Base-by-base conservation (phyloP, 106 monocot genomes). In the Platanthera guangdongensis region DNA sequence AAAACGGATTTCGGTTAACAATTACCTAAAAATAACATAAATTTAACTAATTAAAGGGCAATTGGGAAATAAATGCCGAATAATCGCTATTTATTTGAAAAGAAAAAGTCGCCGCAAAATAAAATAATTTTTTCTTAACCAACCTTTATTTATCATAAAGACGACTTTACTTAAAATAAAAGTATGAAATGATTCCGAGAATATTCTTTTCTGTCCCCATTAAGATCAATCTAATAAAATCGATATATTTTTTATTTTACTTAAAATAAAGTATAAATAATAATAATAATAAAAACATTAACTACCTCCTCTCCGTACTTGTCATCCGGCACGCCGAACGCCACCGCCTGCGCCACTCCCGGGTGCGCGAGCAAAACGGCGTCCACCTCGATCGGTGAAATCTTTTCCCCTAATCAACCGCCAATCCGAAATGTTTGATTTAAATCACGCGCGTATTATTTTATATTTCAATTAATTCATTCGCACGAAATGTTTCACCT, bases 341-440 rank as follows among this genome's bases (percentile, higher is more conserved):
- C 78, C 48, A 97, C 97, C 13, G 89, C 97, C 80, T 94, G 94
- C 8, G 91, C 81, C 4, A 97, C 77, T 1, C 82, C 85, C 22
- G 97, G 91, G 59, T 89, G 91, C 28, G 78, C 80, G 64, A 97
- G 52, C 62, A 97, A 84, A 14, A 97, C 97, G 5, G 91, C 84
- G 52, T 97, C 97, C 75, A 97, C 97, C 76, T 97, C 97, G 6
- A 97, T 82, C 14, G 97, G 97, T 19, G 97, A 97, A 74, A 97
- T 97, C 82, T 97, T 97, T 88, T 97, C 97, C 0, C 97, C 94
- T 91, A 82, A 68, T 79, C 63, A n/a, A 45, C 55, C 39, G 64
- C 25, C 7, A 30, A 72, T 72, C 51, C 1, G 21, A 7, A 3
- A 51, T 25, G 25, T 25, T 25, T 25, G 25, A 25, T 25, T 25